Base-by-base conservation (phyloP, 345 rosid genomes). In the Melaleuca alternifolia region DNA sequence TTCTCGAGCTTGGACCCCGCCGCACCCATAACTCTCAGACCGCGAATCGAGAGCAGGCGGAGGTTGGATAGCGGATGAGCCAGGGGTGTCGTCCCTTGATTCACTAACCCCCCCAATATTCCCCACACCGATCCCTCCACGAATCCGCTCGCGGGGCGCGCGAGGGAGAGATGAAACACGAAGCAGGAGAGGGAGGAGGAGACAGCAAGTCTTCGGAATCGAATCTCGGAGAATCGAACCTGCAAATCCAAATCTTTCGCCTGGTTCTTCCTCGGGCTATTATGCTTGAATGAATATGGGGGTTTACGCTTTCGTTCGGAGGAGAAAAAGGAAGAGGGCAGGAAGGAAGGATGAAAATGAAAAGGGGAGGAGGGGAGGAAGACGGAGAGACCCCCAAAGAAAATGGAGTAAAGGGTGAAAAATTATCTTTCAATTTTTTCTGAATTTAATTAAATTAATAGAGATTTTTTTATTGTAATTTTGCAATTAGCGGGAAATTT, bases 1-100 rank as follows among this genome's bases (percentile, higher is more conserved):
- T 97, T 97, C 96, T 97, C 99, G 88, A 97, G 99, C 92, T 95
- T 97, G 62, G 99, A 97, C 84, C 99, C 99, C 76, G 99, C 98
- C 79, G 98, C 99, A 21, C 99, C 99, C 99, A 97, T 97, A 41
- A 89, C 83, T 50, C 87, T 88, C 85, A 71, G 81, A 71, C 87
- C 79, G 18, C 85, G 85, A 86, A 85, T 87, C 86, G 81, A 71
- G 86, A 48, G 87, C 61, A 84, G 87, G 37, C 85, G 59, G 81
- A 83, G 57, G 33, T 48, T 24, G 87, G 41, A 28, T 54, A 86
- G 83, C 24, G 84, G 48, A 71, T 71, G 81, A 71, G 81, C 81
- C 81, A 71, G 81, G 81, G 21, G 79, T 71, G 79, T 16, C 48
- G 79, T 33, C 46, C 24, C 81, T 77, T 41, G 46, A 41, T 46